Base-by-base conservation (phyloP, 495 filamentous ascomycete genomes). In the Penicillium salamii region DNA sequence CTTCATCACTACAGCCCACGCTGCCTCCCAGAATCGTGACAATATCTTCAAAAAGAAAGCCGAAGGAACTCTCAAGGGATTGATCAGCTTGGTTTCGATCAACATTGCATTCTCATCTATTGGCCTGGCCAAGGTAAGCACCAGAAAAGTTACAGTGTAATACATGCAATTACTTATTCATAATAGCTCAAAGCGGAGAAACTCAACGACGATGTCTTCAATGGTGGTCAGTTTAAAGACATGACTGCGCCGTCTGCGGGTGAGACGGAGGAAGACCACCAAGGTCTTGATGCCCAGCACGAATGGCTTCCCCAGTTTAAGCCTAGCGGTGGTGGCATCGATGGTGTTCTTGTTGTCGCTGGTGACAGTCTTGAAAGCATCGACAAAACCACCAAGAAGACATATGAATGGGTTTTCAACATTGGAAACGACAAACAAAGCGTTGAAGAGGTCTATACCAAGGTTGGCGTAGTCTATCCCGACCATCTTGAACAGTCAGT, bases 251-350 rank as follows among this genome's bases (percentile, higher is more conserved):
- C 41, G 3, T 1, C n/a, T 3, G 28, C 20, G 28, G 41, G 41
- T 7, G 41, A 44, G 19, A 17, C 19, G 9, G n/a, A 19, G n/a
- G 21, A 8, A 42, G 28, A 42, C 9, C 41, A 44, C 8, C 11
- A 32, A 11, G 41, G 41, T 14, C 41, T 44, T 12, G 41, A 44
- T 34, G 26, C 19, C 41, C 41, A 44, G 41, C 28, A 44, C 20
- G 41, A 44, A 13, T 44, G 41, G 41, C 20, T 21, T 12, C 41
- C 19, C 9, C 28, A 44, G n/a, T 44, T 44, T 5, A 33, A 14
- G 15, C 41, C 41, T 8, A 14, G 41, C 2, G 7, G 2, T 7
- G 41, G 41, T 20, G 13, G 21, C 18, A 9, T 44, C 24, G 41
- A 44, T 18, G 41, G 41, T 13, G 41, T 44, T 18, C 21, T 44